phyloP scores from a whole-genome alignment of 129 eudicot genomes.

The Ambrosia trifida region DNA sequence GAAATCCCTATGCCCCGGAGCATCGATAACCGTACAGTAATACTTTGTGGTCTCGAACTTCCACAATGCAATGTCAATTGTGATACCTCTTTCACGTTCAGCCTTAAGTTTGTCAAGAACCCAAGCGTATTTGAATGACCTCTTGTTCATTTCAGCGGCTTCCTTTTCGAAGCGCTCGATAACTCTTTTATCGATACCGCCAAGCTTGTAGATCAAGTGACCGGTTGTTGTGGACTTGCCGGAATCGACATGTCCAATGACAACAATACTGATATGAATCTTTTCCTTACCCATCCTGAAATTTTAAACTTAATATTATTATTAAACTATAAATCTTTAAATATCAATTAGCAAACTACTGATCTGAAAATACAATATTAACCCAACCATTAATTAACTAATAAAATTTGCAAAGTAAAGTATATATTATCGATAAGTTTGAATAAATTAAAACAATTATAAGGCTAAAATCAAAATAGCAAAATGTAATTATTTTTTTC shows the following conservation, averaged over 20 bases:
- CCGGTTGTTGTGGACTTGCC: constrained; percentile 67
- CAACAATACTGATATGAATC: constrained; percentile 54
- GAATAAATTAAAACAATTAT: background rate
- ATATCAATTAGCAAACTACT: too few species aligned
- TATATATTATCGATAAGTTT: background rate
- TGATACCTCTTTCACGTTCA: constrained; percentile 68
- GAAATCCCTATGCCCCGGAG: constrained; percentile 57
- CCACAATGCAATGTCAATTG: constrained; percentile 64
- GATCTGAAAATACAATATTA: too few species aligned
- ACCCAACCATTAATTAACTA: background rate
- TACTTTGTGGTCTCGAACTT: constrained; percentile 66
- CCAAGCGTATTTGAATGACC: constrained; percentile 67
- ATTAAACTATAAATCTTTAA: too few species aligned
- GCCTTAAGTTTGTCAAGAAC: constrained; percentile 68
- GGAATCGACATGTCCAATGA: constrained; percentile 64
- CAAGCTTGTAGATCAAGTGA: constrained; percentile 64
- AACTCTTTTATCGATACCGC: constrained; percentile 64
- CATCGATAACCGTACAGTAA: constrained; percentile 61
- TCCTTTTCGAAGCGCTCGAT: constrained; percentile 62
- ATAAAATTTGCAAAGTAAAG: background rate
- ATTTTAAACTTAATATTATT: background rate
- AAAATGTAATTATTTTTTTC: background rate
- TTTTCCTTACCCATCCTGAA: constrained; percentile 61
- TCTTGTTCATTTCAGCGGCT: constrained; percentile 66
- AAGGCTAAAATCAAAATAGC: background rate